Conservation (phyloP, 805 yeast species). For the Isabelozyma heimii region DNA sequence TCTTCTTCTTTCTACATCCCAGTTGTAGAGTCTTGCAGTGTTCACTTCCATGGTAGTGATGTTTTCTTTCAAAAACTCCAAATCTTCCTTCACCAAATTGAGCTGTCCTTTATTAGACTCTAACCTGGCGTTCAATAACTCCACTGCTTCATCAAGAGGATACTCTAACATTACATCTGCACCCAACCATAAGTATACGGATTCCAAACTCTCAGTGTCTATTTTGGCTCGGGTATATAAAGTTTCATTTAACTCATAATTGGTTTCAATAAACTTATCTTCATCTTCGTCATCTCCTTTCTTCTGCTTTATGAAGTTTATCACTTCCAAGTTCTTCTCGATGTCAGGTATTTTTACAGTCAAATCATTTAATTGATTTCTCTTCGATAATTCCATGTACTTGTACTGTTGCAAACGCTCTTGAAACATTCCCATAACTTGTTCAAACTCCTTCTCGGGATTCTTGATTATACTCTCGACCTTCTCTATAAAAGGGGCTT, state of each 20-base stretch:
- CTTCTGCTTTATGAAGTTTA: slow-evolving; percentile 54
- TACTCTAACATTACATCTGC: slow-evolving; percentile 97
- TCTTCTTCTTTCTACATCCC: slow-evolving; percentile 81
- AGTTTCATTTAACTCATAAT: slow-evolving; percentile 91
- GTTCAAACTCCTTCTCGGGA: slow-evolving; percentile 62
- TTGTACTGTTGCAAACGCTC: slow-evolving; percentile 87
- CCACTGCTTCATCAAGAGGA: slow-evolving; percentile 83
- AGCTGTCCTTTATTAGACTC: slow-evolving; percentile 58
- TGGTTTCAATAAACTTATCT: slow-evolving; percentile 50
- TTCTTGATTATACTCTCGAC: slow-evolving; percentile 72
- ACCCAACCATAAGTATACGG: slow-evolving; percentile 92
- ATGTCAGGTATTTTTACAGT: slow-evolving; percentile 87
- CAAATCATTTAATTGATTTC: slow-evolving; percentile 49
- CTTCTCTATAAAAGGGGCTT: slow-evolving; percentile 88
- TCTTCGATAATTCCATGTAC: slow-evolving; percentile 70
- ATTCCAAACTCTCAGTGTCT: slow-evolving; percentile 49
- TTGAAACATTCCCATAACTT: slow-evolving; percentile 72
- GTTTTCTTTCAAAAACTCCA: slow-evolving; percentile 79
- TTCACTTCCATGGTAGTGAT: slow-evolving; percentile 98
- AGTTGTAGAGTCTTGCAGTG: slow-evolving; percentile 86
- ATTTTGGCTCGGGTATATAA: slow-evolving; percentile 80
- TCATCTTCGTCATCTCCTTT: slow-evolving; percentile 24
- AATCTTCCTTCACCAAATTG: slow-evolving; percentile 70
- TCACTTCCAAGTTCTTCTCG: slow-evolving; percentile 75
- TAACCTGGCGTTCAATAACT: slow-evolving; percentile 61